Conservation (phyloP, 257 asterid genomes). For the Capsicum pubescens region DNA sequence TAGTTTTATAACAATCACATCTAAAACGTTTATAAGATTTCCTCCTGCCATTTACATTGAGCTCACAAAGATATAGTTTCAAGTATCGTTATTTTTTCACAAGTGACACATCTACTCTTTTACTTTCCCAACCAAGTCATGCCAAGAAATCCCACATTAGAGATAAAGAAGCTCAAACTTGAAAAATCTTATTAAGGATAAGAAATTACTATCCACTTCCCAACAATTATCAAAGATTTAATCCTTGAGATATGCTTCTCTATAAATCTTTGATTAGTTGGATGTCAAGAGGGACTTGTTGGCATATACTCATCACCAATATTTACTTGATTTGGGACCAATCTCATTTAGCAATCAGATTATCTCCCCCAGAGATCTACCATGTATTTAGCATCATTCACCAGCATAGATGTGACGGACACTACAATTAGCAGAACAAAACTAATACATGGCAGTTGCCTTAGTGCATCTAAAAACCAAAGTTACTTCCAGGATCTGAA, state of each 20-base stretch:
- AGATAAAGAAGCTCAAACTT: no score
- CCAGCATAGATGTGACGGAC: background rate
- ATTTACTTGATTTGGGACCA: background rate
- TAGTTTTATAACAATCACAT: no score
- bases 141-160: no score
- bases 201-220: no score
- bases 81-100: background rate
- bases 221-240: no score
- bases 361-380: no score
- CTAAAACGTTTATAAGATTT: background rate
- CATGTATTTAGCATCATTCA: background rate
- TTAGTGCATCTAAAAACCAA: background rate
- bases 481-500: background rate
- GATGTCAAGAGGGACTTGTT: background rate
- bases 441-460: background rate
- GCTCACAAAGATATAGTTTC: background rate
- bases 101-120: no score
- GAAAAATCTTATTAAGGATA: no score
- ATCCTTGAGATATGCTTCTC: no score
- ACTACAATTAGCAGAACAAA: background rate
- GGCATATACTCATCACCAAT: background rate
- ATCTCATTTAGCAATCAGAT: no score
- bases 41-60: background rate
- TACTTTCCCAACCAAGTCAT: no score
- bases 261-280: no score